Evolutionary conservation across 495 filamentous ascomycete genomes (phyloP).

Genomic region (Penicillium robsamsonii): DNA sequence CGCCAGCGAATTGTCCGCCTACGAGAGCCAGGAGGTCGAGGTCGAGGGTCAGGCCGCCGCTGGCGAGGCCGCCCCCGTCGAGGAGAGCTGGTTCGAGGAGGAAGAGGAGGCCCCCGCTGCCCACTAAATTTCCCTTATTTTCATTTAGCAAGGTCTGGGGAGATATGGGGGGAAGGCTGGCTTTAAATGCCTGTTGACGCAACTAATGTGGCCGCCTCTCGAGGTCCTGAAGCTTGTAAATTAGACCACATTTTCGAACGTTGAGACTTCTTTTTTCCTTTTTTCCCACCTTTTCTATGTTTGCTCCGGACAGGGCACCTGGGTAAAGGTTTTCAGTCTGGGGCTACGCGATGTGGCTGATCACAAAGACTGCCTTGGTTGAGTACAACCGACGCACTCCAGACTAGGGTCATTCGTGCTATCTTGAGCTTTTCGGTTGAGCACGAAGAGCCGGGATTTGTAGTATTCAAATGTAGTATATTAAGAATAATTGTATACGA

Average conservation of each 20-base stretch:
- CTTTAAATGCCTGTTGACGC: slow-evolving; percentile 23
- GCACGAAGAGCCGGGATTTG: neutral
- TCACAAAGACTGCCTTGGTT: neutral
- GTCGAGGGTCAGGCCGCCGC: slow-evolving; percentile 76
- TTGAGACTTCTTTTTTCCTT: slow-evolving; percentile 31
- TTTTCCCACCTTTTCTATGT: neutral
- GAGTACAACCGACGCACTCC: neutral
- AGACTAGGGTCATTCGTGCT: neutral
- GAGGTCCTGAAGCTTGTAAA: slow-evolving; percentile 45
- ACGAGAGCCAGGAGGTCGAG: slow-evolving; percentile 90
- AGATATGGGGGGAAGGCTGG: slow-evolving; percentile 29
- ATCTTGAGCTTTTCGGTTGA: neutral
- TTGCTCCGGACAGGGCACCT: neutral
- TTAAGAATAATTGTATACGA: neutral
- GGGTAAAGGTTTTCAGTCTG: neutral
- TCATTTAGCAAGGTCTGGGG: slow-evolving; percentile 34
- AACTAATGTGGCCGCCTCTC: slow-evolving; percentile 31
- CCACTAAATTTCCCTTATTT: slow-evolving; percentile 39
- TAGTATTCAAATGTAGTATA: neutral
- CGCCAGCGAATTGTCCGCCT: slow-evolving; percentile 82
- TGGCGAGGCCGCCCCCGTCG: slow-evolving; percentile 55
- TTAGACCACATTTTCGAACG: slow-evolving; percentile 44
- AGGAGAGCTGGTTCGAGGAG: slow-evolving; percentile 74
- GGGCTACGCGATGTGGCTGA: neutral
- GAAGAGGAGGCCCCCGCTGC: slow-evolving; percentile 54